Conservation (phyloP, 2,329 filamentous ascomycete species). For the Apiospora saccharicola region DNA sequence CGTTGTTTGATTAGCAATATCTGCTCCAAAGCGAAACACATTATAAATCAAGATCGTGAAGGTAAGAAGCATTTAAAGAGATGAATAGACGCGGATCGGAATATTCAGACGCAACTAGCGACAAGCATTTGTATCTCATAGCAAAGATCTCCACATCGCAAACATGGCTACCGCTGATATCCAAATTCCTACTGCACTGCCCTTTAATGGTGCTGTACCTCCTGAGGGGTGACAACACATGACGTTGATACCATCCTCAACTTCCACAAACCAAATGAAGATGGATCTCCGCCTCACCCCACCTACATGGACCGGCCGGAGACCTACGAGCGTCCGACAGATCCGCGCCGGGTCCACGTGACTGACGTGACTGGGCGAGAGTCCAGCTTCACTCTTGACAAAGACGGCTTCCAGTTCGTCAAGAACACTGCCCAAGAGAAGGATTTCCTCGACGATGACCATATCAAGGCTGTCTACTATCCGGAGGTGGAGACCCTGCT, state of each 20-base stretch:
- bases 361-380: slow-evolving; percentile 47
- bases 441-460: slow-evolving; percentile 60
- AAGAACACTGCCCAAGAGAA: slow-evolving; percentile 43
- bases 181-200: slow-evolving; percentile 33
- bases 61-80: neutral
- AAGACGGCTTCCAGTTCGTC: slow-evolving; percentile 47
- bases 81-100: neutral
- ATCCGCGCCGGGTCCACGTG: slow-evolving; percentile 43
- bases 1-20: neutral
- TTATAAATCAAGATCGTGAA: neutral
- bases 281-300: slow-evolving; percentile 49
- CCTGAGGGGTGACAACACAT: slow-evolving; percentile 30
- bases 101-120: neutral
- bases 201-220: slow-evolving; percentile 29
- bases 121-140: neutral
- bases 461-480: slow-evolving; percentile 73
- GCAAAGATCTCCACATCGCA: neutral
- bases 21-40: neutral
- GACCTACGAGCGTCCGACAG: slow-evolving; percentile 42
- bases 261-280: slow-evolving; percentile 50
- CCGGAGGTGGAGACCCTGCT: slow-evolving; percentile 75
- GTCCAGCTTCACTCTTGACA: slow-evolving; percentile 46
- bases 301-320: slow-evolving; percentile 46
- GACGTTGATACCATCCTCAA: slow-evolving; percentile 48
- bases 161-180: slow-evolving; percentile 41